Percentiles rank a stretch among this genome's conserved stretches.
Evolutionary conservation across 257 asterid species (phyloP).

Genomic region (Fraxinus anomala): DNA sequence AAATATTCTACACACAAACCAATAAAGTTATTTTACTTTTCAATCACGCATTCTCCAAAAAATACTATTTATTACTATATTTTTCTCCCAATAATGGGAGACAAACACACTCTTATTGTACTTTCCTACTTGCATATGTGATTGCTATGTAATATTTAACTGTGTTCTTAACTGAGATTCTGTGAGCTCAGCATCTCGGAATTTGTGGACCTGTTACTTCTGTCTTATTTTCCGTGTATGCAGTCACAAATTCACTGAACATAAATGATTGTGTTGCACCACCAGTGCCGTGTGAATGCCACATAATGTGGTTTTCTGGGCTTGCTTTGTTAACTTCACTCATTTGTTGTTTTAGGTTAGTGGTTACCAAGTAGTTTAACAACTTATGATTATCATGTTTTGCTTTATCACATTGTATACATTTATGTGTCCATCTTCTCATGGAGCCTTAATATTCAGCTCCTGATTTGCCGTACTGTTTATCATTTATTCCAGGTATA

Average conservation of each 20-base stretch:
- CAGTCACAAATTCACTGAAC: constrained; percentile 5
- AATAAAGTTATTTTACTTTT: no score
- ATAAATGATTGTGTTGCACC: background rate
- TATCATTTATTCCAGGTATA: constrained; percentile 23
- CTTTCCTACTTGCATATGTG: background rate
- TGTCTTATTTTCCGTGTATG: background rate
- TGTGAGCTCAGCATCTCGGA: constrained; percentile 10
- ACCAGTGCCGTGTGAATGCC: background rate
- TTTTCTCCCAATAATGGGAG: no score
- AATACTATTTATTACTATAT: no score
- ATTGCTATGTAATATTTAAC: constrained; percentile 1
- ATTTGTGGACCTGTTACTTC: constrained; percentile 9
- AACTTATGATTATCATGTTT: constrained; percentile 21
- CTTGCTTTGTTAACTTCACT: constrained; percentile 2
- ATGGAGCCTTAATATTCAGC: constrained; percentile 8
- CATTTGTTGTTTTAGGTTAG: background rate
- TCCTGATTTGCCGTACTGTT: constrained; percentile 20
- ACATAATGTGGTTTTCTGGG: background rate
- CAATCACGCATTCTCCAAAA: no score
- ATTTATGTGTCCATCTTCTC: constrained; percentile 6
- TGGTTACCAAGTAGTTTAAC: constrained; percentile 3
- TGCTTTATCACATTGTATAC: constrained; percentile 14
- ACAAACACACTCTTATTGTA: background rate
- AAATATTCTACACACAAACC: no score
- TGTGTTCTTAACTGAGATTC: constrained; percentile 6